phyloP scores from a whole-genome alignment of 768 basidiomycete genomes.

The Holtermanniella nyarrowii region DNA sequence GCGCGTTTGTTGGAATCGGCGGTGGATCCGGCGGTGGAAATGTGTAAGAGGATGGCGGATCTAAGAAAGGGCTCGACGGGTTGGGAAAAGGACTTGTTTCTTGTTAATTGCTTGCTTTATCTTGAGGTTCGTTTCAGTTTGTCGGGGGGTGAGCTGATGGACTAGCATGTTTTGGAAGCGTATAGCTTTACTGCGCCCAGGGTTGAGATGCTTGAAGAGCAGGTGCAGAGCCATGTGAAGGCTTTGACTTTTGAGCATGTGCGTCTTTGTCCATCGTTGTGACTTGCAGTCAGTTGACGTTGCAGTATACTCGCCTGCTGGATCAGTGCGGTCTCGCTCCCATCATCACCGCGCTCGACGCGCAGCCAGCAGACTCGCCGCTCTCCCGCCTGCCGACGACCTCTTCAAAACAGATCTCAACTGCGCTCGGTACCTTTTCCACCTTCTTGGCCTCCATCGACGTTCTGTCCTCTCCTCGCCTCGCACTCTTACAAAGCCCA shows the following conservation, averaged over 20 bases:
- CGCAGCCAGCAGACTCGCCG: slow-evolving; percentile 49
- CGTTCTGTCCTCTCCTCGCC: slow-evolving; percentile 62
- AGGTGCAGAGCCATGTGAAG: slow-evolving; percentile 55
- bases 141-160: neutral
- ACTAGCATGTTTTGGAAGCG: slow-evolving; percentile 34
- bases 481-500: slow-evolving; percentile 62
- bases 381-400: slow-evolving; percentile 65
- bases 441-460: slow-evolving; percentile 73
- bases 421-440: slow-evolving; percentile 58
- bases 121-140: slow-evolving; percentile 52
- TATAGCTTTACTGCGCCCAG: slow-evolving; percentile 40
- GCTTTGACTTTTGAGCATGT: slow-evolving; percentile 75
- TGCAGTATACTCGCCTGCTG: slow-evolving; percentile 41
- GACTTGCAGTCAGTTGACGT: neutral
- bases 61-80: slow-evolving; percentile 46
- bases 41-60: slow-evolving; percentile 60
- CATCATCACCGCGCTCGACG: slow-evolving; percentile 40
- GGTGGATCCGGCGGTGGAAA: slow-evolving; percentile 70
- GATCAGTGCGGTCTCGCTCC: slow-evolving; percentile 44
- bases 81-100: slow-evolving; percentile 77
- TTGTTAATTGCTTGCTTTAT: slow-evolving; percentile 76
- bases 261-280: slow-evolving; percentile 35
- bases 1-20: slow-evolving; percentile 68
- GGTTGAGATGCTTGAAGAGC: slow-evolving; percentile 49
- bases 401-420: slow-evolving; percentile 54